Evolutionary conservation across 306 rosid genomes (phyloP).

Genomic region (Macrotyloma uniflorum): DNA sequence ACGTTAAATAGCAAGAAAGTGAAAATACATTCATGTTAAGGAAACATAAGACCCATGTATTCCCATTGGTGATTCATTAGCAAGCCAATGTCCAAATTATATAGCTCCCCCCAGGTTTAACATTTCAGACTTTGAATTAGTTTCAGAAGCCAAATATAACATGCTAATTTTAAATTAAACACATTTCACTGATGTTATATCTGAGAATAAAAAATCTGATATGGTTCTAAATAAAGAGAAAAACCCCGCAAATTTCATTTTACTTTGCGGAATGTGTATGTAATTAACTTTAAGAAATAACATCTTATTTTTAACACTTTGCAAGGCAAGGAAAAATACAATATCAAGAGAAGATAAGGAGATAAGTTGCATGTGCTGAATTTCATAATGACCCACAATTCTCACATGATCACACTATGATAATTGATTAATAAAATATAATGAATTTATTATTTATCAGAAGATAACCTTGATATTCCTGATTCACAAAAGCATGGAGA

Average conservation of each 20-base stretch:
- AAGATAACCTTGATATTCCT: conserved; percentile 72
- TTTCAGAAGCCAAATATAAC: background rate
- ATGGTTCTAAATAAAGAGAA: background rate
- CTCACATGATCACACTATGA: background rate
- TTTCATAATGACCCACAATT: conserved; percentile 12
- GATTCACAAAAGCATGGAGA: conserved; percentile 87
- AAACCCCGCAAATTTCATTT: conserved; percentile 18
- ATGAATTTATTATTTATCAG: conserved; percentile 8
- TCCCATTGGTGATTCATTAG: no score
- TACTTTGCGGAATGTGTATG: background rate
- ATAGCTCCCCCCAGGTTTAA: background rate
- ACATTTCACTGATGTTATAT: background rate
- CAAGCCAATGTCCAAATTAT: background rate
- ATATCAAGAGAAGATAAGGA: background rate
- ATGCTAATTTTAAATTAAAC: background rate
- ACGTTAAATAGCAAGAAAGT: background rate
- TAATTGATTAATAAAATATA: conserved; percentile 24
- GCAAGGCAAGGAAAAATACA: conserved; percentile 9
- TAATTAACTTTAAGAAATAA: conserved; percentile 1
- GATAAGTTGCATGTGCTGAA: conserved; percentile 10
- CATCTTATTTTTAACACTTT: background rate
- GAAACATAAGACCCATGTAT: background rate
- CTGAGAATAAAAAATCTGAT: background rate
- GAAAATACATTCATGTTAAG: background rate
- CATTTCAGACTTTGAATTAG: background rate